Evolutionary conservation across 257 asterid genomes (phyloP).

Genomic region (Dorcoceras hygrometricum): DNA sequence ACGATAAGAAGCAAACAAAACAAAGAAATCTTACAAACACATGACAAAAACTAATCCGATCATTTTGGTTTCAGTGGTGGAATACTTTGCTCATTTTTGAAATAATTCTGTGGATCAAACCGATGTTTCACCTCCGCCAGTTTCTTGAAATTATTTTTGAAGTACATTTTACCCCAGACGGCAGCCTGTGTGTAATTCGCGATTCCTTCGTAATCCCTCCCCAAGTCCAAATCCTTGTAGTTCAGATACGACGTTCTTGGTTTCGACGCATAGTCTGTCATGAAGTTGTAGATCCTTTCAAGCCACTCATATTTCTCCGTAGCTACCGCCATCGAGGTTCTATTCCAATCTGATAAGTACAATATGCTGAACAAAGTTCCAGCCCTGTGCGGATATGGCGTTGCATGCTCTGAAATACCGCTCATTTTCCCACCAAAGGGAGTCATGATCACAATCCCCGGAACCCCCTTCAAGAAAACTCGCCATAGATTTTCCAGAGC

Average conservation of each 20-base stretch:
- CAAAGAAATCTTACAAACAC: neutral
- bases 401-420: constrained; percentile 20
- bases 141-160: constrained; percentile 30
- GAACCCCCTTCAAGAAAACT: neutral
- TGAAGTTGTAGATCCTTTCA: constrained; percentile 24
- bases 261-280: constrained; percentile 18
- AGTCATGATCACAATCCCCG: constrained; percentile 20
- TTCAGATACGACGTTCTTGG: constrained; percentile 26
- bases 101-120: constrained; percentile 24
- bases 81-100: constrained; percentile 41
- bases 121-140: constrained; percentile 30
- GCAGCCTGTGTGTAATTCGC: constrained; percentile 22
- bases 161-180: constrained; percentile 33
- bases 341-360: constrained; percentile 25
- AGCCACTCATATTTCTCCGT: constrained; percentile 22
- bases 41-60: neutral
- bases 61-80: constrained; percentile 1
- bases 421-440: constrained; percentile 33
- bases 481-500: neutral
- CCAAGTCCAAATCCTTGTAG: constrained; percentile 28
- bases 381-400: constrained; percentile 35
- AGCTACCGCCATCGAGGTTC: neutral
- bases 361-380: constrained; percentile 32
- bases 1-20: neutral
- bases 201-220: constrained; percentile 17